phyloP scores from a whole-genome alignment of 257 asterid species.

The Scutellaria barbata region DNA sequence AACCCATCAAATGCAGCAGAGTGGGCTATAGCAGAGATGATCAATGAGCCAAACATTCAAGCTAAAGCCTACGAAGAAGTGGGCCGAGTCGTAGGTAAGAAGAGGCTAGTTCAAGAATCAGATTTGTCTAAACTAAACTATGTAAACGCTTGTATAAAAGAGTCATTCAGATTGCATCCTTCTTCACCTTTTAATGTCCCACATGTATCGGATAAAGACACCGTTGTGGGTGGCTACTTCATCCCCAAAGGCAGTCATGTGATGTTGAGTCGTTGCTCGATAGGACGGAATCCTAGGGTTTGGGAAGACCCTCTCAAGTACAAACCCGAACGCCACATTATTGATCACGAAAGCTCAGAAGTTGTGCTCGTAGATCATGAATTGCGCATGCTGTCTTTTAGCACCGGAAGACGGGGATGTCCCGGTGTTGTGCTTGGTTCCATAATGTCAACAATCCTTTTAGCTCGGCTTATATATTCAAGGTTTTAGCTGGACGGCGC shows the following conservation, averaged over 20 bases:
- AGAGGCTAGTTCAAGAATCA: conserved; percentile 43
- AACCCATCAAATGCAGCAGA: conserved; percentile 46
- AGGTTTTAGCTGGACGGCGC: too few species aligned
- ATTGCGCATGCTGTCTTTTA: conserved; percentile 33
- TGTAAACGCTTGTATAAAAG: conserved; percentile 37
- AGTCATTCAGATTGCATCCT: conserved; percentile 43
- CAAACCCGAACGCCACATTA: conserved; percentile 40
- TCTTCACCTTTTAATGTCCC: conserved; percentile 37
- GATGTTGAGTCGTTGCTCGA: conserved; percentile 38
- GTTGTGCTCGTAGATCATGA: conserved; percentile 26
- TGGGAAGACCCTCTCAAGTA: conserved; percentile 39
- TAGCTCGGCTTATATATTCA: too few species aligned
- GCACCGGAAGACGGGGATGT: conserved; percentile 42
- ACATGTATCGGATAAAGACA: conserved; percentile 35
- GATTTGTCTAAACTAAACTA: conserved; percentile 42
- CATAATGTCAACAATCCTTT: conserved; percentile 18
- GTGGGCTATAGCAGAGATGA: conserved; percentile 43
- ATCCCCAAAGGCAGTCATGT: conserved; percentile 47
- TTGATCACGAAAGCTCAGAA: neutral
- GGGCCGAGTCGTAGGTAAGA: conserved; percentile 31
- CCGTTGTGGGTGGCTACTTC: conserved; percentile 35
- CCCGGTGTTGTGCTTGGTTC: conserved; percentile 21
- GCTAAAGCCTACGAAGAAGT: conserved; percentile 29
- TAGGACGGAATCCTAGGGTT: conserved; percentile 45
- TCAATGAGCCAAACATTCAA: conserved; percentile 36